Evolutionary conservation across 1,284 basidiomycete genomes (phyloP).

Genomic region (Peniophora sp.): DNA sequence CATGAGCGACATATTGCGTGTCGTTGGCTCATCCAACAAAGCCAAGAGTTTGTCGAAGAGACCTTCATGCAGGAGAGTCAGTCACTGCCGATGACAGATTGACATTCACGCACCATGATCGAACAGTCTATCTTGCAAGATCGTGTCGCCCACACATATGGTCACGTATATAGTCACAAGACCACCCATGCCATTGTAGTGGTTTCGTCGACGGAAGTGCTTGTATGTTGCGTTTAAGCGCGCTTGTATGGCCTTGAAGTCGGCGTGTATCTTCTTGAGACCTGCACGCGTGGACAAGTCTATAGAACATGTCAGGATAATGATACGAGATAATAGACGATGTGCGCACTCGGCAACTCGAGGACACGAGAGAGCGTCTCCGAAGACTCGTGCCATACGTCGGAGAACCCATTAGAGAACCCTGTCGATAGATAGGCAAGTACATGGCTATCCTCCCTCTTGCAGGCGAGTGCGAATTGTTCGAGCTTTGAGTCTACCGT

Average conservation of each 20-base stretch:
- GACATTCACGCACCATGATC: constrained; percentile 28
- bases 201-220: constrained; percentile 17
- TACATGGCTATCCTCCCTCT: too few species aligned
- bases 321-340: too few species aligned
- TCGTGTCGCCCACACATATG: constrained; percentile 40
- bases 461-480: too few species aligned
- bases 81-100: neutral
- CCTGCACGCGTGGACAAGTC: constrained; percentile 42
- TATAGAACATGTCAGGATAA: constrained; percentile 12
- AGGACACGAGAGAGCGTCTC: too few species aligned
- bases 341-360: too few species aligned
- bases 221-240: constrained; percentile 35
- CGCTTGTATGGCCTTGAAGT: constrained; percentile 36
- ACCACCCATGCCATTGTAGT: constrained; percentile 9
- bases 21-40: constrained; percentile 1
- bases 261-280: constrained; percentile 44
- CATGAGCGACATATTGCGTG: constrained; percentile 5
- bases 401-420: too few species aligned
- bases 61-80: constrained; percentile 1
- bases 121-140: constrained; percentile 41
- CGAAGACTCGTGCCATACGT: too few species aligned
- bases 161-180: constrained; percentile 42
- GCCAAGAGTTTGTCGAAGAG: constrained; percentile 4
- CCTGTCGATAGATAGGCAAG: too few species aligned
- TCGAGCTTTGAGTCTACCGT: too few species aligned